Base-by-base conservation (phyloP, 2,329 filamentous ascomycete genomes). In the Shiraia bambusicola region DNA sequence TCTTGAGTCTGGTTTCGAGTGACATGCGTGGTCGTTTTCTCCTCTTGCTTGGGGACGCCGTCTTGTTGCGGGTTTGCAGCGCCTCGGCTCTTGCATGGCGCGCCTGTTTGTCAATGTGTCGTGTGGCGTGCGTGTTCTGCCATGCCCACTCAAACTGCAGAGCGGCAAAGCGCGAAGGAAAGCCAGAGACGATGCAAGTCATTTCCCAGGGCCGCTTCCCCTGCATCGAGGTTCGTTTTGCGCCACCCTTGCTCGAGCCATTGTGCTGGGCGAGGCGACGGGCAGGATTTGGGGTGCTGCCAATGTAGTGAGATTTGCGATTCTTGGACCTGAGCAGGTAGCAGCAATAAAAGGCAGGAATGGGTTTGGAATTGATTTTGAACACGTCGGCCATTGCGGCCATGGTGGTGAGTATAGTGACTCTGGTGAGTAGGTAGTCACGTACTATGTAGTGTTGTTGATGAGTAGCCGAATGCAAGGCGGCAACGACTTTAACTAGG, bases 81-180 rank as follows among this genome's bases (percentile, higher is more conserved):
- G 61, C 57, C 24, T 59, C 55, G 11, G 50, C 10, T 77, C 69
- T 10, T 31, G 63, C 62, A 26, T 65, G 56, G 10, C 63, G 54
- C 29, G 65, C 55, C 22, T 63, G 50, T 28, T 52, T 47, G 32
- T 86, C 78, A 42, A 95, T 89, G 63, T 95, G 90, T 25, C 86
- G 74, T 4, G 91, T 91, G 25, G 85, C 67, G 62, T 93, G 86
- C 2, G 90, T 82, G 63, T 97, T 90, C 52, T 88, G 88, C 76
- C 94, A 86, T 28, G 92, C 91, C 92, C 92, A 96, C 86, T 97
- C 92, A 63, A 98, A 97, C 62, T 97, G 92, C 50, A 98, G 72
- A 1, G 93, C 93, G 0, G 88, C 89, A 26, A 92, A 82, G 59
- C 85, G 85, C 53, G 87, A 92, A 0, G 88, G 89, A 52, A 98